Conservation (phyloP, 1,139 yeast species). For the Candida freyschussii region DNA sequence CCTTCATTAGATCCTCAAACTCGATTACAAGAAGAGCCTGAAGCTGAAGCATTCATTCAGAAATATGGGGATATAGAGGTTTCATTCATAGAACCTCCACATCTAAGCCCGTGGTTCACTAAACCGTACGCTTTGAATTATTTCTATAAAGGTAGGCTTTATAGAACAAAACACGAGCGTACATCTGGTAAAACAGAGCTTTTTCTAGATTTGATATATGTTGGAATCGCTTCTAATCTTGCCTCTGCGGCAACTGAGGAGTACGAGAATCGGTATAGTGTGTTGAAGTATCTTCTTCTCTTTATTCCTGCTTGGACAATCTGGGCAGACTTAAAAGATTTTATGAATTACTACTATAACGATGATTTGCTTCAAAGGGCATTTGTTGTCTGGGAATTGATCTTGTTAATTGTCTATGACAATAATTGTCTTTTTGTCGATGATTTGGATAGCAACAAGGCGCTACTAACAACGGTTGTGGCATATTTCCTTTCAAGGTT, state of each 20-base stretch:
- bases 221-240: conserved; percentile 58
- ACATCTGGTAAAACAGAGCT: conserved; percentile 49
- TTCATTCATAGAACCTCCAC: conserved; percentile 44
- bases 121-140: conserved; percentile 59
- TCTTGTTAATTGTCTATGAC: conserved; percentile 46
- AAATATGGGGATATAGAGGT: conserved; percentile 49
- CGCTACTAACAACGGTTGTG: conserved; percentile 34
- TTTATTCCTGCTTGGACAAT: conserved; percentile 59
- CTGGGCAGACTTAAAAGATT: conserved; percentile 62
- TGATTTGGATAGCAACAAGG: conserved; percentile 35
- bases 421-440: conserved; percentile 44
- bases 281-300: conserved; percentile 45
- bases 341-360: conserved; percentile 59
- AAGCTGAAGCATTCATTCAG: conserved; percentile 42
- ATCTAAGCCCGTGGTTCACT: conserved; percentile 41
- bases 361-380: conserved; percentile 55
- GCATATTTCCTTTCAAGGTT: conserved; percentile 46
- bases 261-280: conserved; percentile 44
- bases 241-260: conserved; percentile 51
- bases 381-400: conserved; percentile 51
- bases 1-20: no score
- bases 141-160: conserved; percentile 53
- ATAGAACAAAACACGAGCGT: conserved; percentile 53
- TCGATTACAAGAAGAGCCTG: conserved; percentile 25
- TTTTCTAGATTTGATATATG: conserved; percentile 59